These are phyloP conservation scores for Sequoiadendron giganteum DNA, from an alignment of 75 land plant genomes.

Conservation along the genomic window DNA sequence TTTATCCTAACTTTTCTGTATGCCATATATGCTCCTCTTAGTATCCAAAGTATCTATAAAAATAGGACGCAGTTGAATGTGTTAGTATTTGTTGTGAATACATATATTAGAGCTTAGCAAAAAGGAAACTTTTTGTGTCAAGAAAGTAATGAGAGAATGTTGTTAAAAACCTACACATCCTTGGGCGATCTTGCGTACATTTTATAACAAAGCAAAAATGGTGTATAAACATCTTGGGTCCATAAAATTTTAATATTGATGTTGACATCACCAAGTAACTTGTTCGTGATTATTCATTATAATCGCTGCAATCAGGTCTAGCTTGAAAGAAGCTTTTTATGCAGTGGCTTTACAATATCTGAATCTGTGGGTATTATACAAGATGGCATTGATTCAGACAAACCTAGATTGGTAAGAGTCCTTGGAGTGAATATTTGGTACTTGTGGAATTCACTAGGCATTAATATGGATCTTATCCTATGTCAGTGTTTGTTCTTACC, in stretches of 20 bases:
- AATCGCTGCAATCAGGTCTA: too few relatives aligned
- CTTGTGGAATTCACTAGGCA: background rate
- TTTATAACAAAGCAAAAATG: background rate
- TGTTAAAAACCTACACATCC: background rate
- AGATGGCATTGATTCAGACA: background rate
- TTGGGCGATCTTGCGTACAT: background rate
- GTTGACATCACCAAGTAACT: background rate
- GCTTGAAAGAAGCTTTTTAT: background rate
- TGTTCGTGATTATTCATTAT: background rate
- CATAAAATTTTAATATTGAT: background rate
- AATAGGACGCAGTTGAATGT: background rate
- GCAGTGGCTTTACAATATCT: background rate
- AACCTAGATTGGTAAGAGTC: background rate
- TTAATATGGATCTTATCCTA: too few relatives aligned
- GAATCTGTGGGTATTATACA: background rate
- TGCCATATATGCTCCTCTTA: background rate
- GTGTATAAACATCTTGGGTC: background rate
- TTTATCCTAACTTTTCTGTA: background rate
- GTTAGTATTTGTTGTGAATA: background rate
- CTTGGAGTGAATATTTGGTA: background rate
- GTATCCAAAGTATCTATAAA: background rate
- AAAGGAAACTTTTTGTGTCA: background rate
- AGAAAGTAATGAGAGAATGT: background rate
- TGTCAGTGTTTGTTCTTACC: too few relatives aligned
- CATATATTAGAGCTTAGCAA: background rate